Conservation (phyloP, 1,284 basidiomycete species). For the Kwoniella shivajii region DNA sequence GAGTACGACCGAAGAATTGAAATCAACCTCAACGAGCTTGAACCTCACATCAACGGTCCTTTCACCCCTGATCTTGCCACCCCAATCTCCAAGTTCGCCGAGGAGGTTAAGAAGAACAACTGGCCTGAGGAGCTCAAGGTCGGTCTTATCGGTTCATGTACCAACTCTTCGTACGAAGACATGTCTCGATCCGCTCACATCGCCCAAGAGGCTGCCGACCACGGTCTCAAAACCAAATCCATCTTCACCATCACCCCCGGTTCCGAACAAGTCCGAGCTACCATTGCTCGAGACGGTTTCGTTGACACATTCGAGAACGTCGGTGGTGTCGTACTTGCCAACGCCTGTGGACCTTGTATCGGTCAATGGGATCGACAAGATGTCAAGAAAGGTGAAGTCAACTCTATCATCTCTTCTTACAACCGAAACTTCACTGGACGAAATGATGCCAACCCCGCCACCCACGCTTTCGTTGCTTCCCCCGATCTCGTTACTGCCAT, state of each 20-base stretch:
- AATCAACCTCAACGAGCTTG: slow-evolving; percentile 93
- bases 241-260: slow-evolving; percentile 98
- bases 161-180: slow-evolving; percentile 99
- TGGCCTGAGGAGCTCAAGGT: slow-evolving; percentile 98
- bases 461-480: slow-evolving; percentile 97
- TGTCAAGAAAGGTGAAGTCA: slow-evolving; percentile 93
- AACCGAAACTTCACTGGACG: slow-evolving; percentile 99
- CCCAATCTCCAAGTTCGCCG: slow-evolving; percentile 92
- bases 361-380: slow-evolving; percentile 98
- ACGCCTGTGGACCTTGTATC: slow-evolving; percentile 98
- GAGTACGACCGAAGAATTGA: slow-evolving; percentile 95
- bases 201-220: slow-evolving; percentile 71
- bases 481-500: slow-evolving; percentile 98
- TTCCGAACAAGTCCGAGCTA: slow-evolving; percentile 97
- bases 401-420: slow-evolving; percentile 99
- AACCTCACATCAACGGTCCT: slow-evolving; percentile 99
- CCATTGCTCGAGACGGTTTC: slow-evolving; percentile 93
- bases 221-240: slow-evolving; percentile 82
- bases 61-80: slow-evolving; percentile 96
- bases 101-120: slow-evolving; percentile 89
- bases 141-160: slow-evolving; percentile 97
- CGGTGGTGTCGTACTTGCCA: slow-evolving; percentile 93
- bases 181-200: slow-evolving; percentile 98
- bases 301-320: slow-evolving; percentile 83
- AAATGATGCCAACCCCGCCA: slow-evolving; percentile 99